A percentile compares a stretch with the other conserved stretches of the same genome.
Evolutionary conservation across 176 grass and related monocot species (phyloP).

Genomic region (Cenchrus purpureus): DNA sequence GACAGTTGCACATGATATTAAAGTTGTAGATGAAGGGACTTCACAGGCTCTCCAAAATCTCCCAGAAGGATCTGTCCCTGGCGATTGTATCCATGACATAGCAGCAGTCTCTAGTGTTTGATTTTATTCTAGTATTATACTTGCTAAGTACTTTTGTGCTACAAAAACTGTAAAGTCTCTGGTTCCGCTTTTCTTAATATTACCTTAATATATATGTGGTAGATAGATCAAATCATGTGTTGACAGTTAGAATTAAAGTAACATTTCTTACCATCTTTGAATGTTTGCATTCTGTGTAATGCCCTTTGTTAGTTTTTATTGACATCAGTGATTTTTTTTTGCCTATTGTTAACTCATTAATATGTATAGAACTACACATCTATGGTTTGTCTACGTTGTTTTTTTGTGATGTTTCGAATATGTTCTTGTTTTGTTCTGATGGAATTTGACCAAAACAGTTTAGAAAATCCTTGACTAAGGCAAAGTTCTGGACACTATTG

Average conservation of each 20-base stretch:
- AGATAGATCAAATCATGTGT: constrained; percentile 6
- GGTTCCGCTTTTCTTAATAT: not conserved
- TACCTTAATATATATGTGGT: constrained; percentile 12
- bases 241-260: not conserved
- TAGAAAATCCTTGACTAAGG: constrained; percentile 59
- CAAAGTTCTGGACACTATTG: constrained; percentile 96
- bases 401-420: not conserved
- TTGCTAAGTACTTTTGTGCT: not conserved
- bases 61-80: constrained; percentile 60
- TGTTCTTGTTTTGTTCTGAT: constrained; percentile 12
- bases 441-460: constrained; percentile 13
- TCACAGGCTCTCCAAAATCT: constrained; percentile 63
- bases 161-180: not conserved
- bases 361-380: not conserved
- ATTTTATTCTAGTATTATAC: not conserved
- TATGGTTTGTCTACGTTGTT: constrained; percentile 11
- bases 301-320: constrained; percentile 19
- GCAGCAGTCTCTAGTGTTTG: constrained; percentile 7
- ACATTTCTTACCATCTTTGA: constrained; percentile 10
- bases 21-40: constrained; percentile 68
- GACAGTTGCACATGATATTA: constrained; percentile 64
- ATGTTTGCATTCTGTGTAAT: not conserved
- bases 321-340: not conserved
- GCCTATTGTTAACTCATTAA: not conserved
- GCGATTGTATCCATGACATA: constrained; percentile 85